These are phyloP conservation scores for Penicillium sp. DNA, from an alignment of 2,329 filamentous ascomycete species.

Conservation along the genomic window DNA sequence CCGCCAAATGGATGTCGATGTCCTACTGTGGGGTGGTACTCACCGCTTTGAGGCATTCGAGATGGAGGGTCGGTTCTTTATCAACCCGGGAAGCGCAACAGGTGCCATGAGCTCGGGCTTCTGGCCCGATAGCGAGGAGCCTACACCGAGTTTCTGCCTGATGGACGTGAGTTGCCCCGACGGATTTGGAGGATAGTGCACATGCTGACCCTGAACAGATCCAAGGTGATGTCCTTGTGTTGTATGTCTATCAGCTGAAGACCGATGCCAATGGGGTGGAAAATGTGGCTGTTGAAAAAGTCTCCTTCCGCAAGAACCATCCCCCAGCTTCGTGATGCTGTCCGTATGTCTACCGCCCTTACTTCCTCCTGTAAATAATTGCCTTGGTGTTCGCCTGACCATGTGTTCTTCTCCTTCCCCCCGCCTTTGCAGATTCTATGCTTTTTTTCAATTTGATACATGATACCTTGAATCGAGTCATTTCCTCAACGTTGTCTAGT, in stretches of 20 bases:
- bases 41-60: constrained; percentile 70
- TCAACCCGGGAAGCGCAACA: constrained; percentile 67
- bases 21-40: constrained; percentile 67
- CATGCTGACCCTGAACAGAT: constrained; percentile 56
- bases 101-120: constrained; percentile 62
- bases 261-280: constrained; percentile 74
- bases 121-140: constrained; percentile 63
- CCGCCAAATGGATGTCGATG: constrained; percentile 68
- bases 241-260: constrained; percentile 88
- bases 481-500: not conserved
- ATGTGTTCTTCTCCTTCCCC: not conserved
- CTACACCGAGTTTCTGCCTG: constrained; percentile 86
- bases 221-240: constrained; percentile 89
- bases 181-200: not conserved
- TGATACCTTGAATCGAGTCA: constrained; percentile 11
- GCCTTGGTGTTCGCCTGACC: constrained; percentile 13
- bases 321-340: constrained; percentile 53
- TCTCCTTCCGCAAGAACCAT: constrained; percentile 77
- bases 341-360: not conserved
- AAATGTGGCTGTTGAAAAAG: constrained; percentile 80
- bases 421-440: not conserved
- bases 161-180: constrained; percentile 78
- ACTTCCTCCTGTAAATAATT: constrained; percentile 32
- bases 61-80: constrained; percentile 69
- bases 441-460: constrained; percentile 10